phyloP scores from a whole-genome alignment of 805 yeast species.

The Ogataea zsoltii region DNA sequence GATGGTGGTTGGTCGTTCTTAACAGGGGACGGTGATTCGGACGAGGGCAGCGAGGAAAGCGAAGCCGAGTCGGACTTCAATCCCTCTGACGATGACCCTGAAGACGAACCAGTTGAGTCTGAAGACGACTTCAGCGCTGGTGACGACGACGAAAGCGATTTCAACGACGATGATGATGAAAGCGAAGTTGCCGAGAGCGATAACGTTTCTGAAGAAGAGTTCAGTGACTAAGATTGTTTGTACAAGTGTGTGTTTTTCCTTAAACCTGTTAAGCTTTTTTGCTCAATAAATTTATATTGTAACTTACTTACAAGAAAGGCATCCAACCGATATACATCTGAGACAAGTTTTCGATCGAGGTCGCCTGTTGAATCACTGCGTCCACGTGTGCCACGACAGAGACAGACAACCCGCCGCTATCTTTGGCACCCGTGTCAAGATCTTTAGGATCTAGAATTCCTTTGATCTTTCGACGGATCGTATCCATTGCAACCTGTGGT shows the following conservation, averaged over 20 bases:
- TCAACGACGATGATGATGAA: conserved; percentile 28
- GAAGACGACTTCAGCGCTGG: conserved; percentile 33
- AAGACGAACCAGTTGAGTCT: conserved; percentile 47
- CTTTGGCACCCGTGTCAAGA: conserved; percentile 36
- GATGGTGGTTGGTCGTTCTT: conserved; percentile 98
- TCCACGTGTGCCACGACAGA: conserved; percentile 94
- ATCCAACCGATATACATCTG: conserved; percentile 97
- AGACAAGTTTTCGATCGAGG: conserved; percentile 65
- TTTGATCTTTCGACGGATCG: conserved; percentile 75
- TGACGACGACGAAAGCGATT: conserved; percentile 24
- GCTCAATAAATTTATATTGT: neutral
- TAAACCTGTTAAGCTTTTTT: conserved; percentile 2
- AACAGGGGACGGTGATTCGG: conserved; percentile 84
- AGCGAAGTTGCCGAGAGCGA: conserved; percentile 30
- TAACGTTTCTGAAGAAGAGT: conserved; percentile 32
- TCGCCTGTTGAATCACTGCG: conserved; percentile 79
- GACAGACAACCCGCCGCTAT: conserved; percentile 66
- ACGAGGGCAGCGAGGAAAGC: conserved; percentile 63
- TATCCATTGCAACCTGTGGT: conserved; percentile 70
- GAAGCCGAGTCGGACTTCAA: conserved; percentile 69
- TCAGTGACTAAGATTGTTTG: conserved; percentile 27
- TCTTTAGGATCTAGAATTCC: conserved; percentile 77
- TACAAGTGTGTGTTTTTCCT: neutral
- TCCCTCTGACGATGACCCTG: conserved; percentile 61
- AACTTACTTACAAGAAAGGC: conserved; percentile 52